Evolutionary conservation across 257 asterid species (phyloP).

Genomic region (Petunia secreta): DNA sequence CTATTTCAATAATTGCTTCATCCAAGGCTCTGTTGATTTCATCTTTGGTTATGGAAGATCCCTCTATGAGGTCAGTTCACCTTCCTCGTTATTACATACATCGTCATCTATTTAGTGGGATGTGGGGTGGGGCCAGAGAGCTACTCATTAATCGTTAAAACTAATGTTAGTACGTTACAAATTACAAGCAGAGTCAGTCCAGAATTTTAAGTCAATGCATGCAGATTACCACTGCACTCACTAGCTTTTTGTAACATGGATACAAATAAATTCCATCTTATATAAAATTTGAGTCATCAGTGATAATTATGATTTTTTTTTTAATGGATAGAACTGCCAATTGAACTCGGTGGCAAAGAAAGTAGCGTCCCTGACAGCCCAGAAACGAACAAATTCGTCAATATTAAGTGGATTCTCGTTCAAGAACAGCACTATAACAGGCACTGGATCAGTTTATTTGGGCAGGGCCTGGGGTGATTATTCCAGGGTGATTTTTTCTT

Average conservation of each 20-base stretch:
- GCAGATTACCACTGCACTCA: too few species aligned
- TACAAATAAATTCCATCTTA: too few species aligned
- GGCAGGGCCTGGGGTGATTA: constrained; percentile 71
- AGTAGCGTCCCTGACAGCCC: constrained; percentile 64
- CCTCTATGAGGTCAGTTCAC: constrained; percentile 49
- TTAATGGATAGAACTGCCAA: constrained; percentile 49
- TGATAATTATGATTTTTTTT: background rate
- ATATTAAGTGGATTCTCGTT: constrained; percentile 60
- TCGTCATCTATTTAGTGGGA: too few species aligned
- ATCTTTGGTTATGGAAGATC: constrained; percentile 74
- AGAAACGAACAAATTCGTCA: constrained; percentile 48
- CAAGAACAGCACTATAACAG: constrained; percentile 50
- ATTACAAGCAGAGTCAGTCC: background rate
- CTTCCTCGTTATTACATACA: background rate
- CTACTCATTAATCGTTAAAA: background rate
- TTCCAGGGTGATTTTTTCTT: constrained; percentile 56
- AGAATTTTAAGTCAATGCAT: background rate
- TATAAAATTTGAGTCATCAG: too few species aligned
- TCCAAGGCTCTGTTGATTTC: constrained; percentile 89
- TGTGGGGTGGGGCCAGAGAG: background rate
- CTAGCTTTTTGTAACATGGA: too few species aligned
- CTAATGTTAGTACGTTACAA: background rate
- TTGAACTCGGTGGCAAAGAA: constrained; percentile 58
- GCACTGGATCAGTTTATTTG: constrained; percentile 49
- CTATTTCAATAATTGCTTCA: constrained; percentile 70